Evolutionary conservation across 148 eudicot species (phyloP).

Genomic region (Amaranthus palmeri): DNA sequence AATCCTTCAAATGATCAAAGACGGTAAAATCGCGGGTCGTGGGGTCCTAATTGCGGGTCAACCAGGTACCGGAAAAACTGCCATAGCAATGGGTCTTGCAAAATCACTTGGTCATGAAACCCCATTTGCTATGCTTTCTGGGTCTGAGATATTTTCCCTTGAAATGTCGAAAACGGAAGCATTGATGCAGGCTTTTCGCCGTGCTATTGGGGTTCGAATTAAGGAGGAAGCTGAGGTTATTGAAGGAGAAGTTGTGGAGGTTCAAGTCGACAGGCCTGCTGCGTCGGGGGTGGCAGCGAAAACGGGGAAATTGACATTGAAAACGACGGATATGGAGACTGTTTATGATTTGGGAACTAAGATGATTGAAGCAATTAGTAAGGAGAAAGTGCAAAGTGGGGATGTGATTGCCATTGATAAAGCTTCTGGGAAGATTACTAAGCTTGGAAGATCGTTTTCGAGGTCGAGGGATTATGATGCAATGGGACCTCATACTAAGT

Average conservation of each 20-base stretch:
- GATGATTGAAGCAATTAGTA: constrained; percentile 87
- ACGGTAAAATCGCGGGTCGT: constrained; percentile 87
- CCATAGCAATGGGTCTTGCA: constrained; percentile 97
- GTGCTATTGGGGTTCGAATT: constrained; percentile 77
- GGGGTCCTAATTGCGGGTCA: constrained; percentile 93
- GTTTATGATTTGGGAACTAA: constrained; percentile 87
- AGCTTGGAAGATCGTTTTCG: constrained; percentile 84
- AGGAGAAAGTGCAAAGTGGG: constrained; percentile 95
- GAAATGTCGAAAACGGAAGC: constrained; percentile 98
- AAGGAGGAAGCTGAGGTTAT: constrained; percentile 91
- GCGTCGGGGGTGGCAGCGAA: constrained; percentile 63
- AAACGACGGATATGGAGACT: constrained; percentile 97
- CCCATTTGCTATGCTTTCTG: constrained; percentile 86
- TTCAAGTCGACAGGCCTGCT: constrained; percentile 71
- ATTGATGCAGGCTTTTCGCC: constrained; percentile 75
- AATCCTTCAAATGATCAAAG: constrained; percentile 86
- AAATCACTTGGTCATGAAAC: constrained; percentile 76
- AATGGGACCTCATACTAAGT: constrained; percentile 82
- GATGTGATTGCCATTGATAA: constrained; percentile 91
- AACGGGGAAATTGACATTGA: constrained; percentile 82
- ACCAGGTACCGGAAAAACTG: constrained; percentile 96
- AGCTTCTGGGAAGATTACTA: constrained; percentile 77
- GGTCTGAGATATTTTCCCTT: constrained; percentile 80
- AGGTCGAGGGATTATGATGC: constrained; percentile 97
- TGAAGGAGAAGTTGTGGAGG: constrained; percentile 87